Conservation (phyloP, 2,329 filamentous ascomycete genomes). For the Neophaeococcomyces aloes region DNA sequence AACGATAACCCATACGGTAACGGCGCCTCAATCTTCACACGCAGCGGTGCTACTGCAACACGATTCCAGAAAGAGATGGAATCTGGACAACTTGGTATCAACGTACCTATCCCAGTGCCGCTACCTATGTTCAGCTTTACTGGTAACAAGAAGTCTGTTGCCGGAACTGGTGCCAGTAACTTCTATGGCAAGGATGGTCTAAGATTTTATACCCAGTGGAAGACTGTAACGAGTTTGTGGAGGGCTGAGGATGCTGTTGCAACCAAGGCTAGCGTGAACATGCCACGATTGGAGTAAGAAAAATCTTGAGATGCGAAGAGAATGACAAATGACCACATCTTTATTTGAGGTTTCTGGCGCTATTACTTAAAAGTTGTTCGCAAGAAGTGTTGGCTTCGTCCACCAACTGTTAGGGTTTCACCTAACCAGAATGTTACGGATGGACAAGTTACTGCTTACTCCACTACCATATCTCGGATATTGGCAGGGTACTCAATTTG, state of each 20-base stretch:
- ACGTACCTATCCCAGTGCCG: slow-evolving; percentile 55
- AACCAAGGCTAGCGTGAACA: slow-evolving; percentile 75
- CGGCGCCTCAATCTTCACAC: slow-evolving; percentile 52
- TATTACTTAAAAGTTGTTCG: no score
- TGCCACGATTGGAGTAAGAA: slow-evolving; percentile 49
- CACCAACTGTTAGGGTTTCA: no score
- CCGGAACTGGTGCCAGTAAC: slow-evolving; percentile 81
- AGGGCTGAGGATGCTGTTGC: slow-evolving; percentile 71
- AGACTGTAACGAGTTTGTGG: slow-evolving; percentile 95
- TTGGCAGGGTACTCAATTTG: no score
- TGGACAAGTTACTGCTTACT: no score
- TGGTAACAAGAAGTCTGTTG: slow-evolving; percentile 77
- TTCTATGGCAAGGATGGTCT: slow-evolving; percentile 92
- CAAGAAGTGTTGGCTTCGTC: no score
- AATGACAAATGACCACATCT: no score
- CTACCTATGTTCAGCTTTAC: slow-evolving; percentile 56
- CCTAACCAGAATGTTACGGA: no score
- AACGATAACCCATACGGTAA: slow-evolving; percentile 59
- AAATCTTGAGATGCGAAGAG: no score
- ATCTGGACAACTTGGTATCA: slow-evolving; percentile 57
- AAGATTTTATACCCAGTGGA: slow-evolving; percentile 91
- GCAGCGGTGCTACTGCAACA: slow-evolving; percentile 49
- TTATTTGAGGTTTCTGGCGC: no score
- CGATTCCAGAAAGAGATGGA: slow-evolving; percentile 56
- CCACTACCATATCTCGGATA: no score